A percentile compares a stretch with the other conserved stretches of the same genome.
phyloP scores from a whole-genome alignment of 805 yeast species.

The Yarrowia sp. region DNA sequence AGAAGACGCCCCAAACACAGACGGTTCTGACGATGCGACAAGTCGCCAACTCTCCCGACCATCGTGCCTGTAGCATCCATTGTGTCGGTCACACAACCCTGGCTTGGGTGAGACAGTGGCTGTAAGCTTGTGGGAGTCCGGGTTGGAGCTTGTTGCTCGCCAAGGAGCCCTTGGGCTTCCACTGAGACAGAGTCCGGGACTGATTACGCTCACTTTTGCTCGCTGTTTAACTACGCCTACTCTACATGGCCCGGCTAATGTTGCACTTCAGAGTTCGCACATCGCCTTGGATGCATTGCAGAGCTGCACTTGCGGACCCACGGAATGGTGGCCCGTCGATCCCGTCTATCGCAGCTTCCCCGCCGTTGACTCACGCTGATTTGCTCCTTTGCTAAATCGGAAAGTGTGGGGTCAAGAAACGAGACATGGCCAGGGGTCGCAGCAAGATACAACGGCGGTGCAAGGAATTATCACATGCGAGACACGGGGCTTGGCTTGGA shows the following conservation, averaged over 20 bases:
- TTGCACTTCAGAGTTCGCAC: conserved; percentile 25
- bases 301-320: conserved; percentile 12
- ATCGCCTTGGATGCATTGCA: conserved; percentile 7
- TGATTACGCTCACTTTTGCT: conserved; percentile 17
- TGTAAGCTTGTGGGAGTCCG: neutral
- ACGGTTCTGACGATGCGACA: no score
- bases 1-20: neutral
- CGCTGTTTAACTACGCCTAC: conserved; percentile 1
- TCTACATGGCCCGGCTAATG: conserved; percentile 31
- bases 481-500: neutral
- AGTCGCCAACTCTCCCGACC: neutral
- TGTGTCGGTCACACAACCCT: neutral
- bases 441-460: neutral
- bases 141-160: no score
- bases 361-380: conserved; percentile 22
- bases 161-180: neutral
- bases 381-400: conserved; percentile 7
- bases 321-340: conserved; percentile 15
- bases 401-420: conserved; percentile 20
- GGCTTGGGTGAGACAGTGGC: conserved; percentile 13
- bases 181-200: conserved; percentile 19
- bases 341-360: conserved; percentile 19
- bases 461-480: conserved; percentile 4
- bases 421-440: neutral
- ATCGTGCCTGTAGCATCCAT: neutral